These are phyloP conservation scores for Halophytophthora batemanensis DNA, from an alignment of 352 stramenopile species.

Conservation along the genomic window DNA sequence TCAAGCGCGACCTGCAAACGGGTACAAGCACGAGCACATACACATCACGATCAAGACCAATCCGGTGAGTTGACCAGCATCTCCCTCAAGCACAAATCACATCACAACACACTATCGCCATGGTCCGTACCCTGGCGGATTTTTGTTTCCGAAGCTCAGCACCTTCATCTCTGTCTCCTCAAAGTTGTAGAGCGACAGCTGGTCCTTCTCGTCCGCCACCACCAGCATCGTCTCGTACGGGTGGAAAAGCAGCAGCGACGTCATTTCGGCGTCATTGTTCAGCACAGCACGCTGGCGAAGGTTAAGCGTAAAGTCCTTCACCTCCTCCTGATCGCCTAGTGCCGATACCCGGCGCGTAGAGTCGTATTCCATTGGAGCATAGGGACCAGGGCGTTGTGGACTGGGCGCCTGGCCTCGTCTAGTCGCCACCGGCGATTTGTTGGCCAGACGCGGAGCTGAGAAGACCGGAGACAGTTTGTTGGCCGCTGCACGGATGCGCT, in stretches of 20 bases:
- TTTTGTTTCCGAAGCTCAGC: constrained; percentile 82
- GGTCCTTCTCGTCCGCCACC: constrained; percentile 93
- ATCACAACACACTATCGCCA: too few relatives aligned
- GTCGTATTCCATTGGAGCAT: constrained; percentile 34
- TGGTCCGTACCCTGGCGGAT: constrained; percentile 64
- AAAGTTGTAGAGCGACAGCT: constrained; percentile 95
- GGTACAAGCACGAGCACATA: constrained; percentile 6
- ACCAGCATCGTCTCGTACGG: constrained; percentile 93
- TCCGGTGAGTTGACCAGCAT: background rate
- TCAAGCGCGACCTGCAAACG: constrained; percentile 80
- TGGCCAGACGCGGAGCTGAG: constrained; percentile 19
- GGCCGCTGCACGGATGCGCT: constrained; percentile 50
- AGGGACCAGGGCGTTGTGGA: constrained; percentile 17
- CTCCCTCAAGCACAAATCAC: background rate
- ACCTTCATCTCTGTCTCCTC: constrained; percentile 86
- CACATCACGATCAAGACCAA: constrained; percentile 2
- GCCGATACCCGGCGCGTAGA: constrained; percentile 14
- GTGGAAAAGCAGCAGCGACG: constrained; percentile 96
- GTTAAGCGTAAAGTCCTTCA: constrained; percentile 80
- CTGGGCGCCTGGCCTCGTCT: constrained; percentile 10
- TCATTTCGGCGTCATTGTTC: constrained; percentile 93
- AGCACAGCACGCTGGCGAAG: constrained; percentile 90
- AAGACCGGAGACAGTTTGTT: constrained; percentile 68
- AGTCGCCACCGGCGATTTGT: constrained; percentile 10
- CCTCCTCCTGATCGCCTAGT: constrained; percentile 53